A percentile compares a stretch with the other conserved stretches of the same genome.
phyloP scores from a whole-genome alignment of 2,329 filamentous ascomycete genomes.

The Colletotrichum gigasporum region DNA sequence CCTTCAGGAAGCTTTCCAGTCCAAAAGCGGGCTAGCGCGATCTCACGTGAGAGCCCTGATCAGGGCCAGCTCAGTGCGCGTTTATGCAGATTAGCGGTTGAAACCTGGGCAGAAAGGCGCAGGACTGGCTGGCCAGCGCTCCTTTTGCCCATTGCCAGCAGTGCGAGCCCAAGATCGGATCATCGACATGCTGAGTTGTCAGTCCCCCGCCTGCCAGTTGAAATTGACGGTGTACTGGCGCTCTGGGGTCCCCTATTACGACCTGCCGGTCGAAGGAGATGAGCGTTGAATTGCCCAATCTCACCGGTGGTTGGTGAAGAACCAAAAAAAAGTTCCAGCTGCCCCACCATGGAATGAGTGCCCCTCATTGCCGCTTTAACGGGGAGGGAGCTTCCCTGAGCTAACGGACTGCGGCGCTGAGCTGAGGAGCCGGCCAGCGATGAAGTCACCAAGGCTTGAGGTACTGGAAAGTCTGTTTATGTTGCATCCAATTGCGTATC shows the following conservation, averaged over 20 bases:
- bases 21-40: conserved; percentile 38
- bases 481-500: neutral
- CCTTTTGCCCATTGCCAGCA: conserved; percentile 2
- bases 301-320: conserved; percentile 33
- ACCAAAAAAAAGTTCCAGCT: conserved; percentile 49
- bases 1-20: conserved; percentile 47
- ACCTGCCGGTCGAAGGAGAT: conserved; percentile 4
- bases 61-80: conserved; percentile 24
- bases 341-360: conserved; percentile 66
- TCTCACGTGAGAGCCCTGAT: conserved; percentile 34
- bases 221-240: conserved; percentile 5
- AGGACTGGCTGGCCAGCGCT: neutral
- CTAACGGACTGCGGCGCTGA: conserved; percentile 17
- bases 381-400: conserved; percentile 39
- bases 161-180: conserved; percentile 15
- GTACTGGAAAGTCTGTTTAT: neutral
- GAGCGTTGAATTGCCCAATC: conserved; percentile 10
- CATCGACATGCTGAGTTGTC: conserved; percentile 18
- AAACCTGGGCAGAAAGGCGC: conserved; percentile 25
- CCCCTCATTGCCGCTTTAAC: conserved; percentile 73
- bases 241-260: neutral
- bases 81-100: conserved; percentile 19
- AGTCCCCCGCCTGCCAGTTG: conserved; percentile 17
- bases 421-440: conserved; percentile 8
- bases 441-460: conserved; percentile 19